A percentile compares a stretch with the other conserved stretches of the same genome.
These are phyloP conservation scores for Epichloe gansuensis DNA, from an alignment of 2,329 filamentous ascomycete species.

Conservation along the genomic window DNA sequence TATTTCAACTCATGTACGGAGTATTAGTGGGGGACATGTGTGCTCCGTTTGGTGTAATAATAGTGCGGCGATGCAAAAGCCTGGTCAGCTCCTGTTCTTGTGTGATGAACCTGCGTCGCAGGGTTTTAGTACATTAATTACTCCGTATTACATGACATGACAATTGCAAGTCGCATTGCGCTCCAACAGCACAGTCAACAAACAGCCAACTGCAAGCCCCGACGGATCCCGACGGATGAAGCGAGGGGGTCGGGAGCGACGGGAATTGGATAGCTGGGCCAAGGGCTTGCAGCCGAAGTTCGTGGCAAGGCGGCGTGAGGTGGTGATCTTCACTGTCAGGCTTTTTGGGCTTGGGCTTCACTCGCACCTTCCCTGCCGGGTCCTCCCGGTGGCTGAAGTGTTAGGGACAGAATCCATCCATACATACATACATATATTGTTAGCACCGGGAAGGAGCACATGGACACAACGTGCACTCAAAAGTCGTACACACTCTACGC, in stretches of 20 bases:
- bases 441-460: no score
- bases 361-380: slow-evolving; percentile 6
- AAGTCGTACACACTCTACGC: no score
- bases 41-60: neutral
- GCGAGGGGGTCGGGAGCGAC: no score
- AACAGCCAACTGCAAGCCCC: no score
- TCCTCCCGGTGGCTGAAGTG: slow-evolving; percentile 4
- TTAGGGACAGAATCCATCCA: neutral
- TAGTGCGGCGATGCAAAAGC: slow-evolving; percentile 2
- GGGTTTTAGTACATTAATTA: no score
- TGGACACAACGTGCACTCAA: no score
- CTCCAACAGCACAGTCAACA: no score
- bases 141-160: no score
- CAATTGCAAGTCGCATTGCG: no score
- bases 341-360: neutral
- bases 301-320: slow-evolving; percentile 1
- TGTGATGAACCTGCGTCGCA: neutral
- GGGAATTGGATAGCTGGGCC: no score
- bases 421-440: no score
- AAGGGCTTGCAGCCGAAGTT: neutral
- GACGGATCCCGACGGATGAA: no score
- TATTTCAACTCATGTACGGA: slow-evolving; percentile 4
- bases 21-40: neutral
- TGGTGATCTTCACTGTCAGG: neutral
- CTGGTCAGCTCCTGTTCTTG: slow-evolving; percentile 1